Conservation (phyloP, 768 basidiomycete genomes). For the Gyrodon lividus region DNA sequence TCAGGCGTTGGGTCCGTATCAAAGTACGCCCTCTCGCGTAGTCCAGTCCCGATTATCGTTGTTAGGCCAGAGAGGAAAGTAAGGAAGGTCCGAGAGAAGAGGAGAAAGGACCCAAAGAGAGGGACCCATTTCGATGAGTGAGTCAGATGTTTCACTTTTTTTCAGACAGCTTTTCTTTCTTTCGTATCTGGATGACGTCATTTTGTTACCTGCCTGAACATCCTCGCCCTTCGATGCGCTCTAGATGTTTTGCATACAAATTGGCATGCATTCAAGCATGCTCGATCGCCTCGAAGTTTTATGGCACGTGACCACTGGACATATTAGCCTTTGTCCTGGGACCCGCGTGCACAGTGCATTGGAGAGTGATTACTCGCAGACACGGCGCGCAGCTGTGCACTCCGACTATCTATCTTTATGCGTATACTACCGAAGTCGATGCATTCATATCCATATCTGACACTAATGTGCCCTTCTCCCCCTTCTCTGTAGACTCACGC, state of each 20-base stretch:
- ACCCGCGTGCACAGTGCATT: too few species aligned
- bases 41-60: constrained; percentile 94
- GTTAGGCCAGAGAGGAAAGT: constrained; percentile 89
- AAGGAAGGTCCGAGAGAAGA: constrained; percentile 79
- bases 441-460: background rate
- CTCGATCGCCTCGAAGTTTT: too few species aligned
- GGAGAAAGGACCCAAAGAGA: constrained; percentile 85
- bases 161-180: background rate
- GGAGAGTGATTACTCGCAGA: too few species aligned
- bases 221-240: background rate
- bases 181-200: background rate
- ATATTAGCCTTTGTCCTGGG: too few species aligned
- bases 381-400: too few species aligned
- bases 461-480: constrained; percentile 4
- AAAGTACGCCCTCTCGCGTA: constrained; percentile 85
- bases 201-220: too few species aligned
- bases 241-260: too few species aligned
- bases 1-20: constrained; percentile 60
- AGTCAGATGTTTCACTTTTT: constrained; percentile 12
- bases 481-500: constrained; percentile 10
- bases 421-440: too few species aligned
- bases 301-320: background rate
- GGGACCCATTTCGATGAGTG: constrained; percentile 78
- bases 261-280: too few species aligned
- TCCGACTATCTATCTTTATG: too few species aligned